phyloP scores from a whole-genome alignment of 257 asterid species.

The Ehretia macrophylla region DNA sequence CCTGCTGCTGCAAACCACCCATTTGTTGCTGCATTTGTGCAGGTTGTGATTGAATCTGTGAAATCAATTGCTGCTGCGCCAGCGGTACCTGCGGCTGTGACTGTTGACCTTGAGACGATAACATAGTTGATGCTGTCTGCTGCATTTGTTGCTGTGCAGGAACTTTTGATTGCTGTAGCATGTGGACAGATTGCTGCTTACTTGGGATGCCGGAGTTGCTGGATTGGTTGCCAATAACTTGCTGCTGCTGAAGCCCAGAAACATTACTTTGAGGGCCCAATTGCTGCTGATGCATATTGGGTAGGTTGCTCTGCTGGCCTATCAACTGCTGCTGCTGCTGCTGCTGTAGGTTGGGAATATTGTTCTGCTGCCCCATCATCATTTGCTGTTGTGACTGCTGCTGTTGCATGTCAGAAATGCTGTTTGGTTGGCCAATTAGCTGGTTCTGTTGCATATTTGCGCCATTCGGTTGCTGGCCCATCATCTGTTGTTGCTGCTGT shows the following conservation, averaged over 20 bases:
- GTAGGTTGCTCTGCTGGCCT: constrained; percentile 64
- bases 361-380: constrained; percentile 75
- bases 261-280: constrained; percentile 59
- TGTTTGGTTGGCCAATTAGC: constrained; percentile 65
- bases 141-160: constrained; percentile 78
- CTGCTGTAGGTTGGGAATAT: constrained; percentile 59
- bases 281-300: constrained; percentile 74
- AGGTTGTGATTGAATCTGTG: constrained; percentile 82
- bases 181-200: constrained; percentile 65
- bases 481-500: constrained; percentile 50
- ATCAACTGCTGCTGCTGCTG: constrained; percentile 65
- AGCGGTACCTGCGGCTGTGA: constrained; percentile 67
- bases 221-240: constrained; percentile 71
- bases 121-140: constrained; percentile 47
- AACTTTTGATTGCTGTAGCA: constrained; percentile 73
- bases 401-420: constrained; percentile 62
- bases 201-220: constrained; percentile 54
- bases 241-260: constrained; percentile 81
- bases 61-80: constrained; percentile 78
- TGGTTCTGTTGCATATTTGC: constrained; percentile 72
- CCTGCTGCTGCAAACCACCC: constrained; percentile 65
- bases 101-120: constrained; percentile 72
- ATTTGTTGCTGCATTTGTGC: constrained; percentile 72
- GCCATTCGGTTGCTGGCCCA: constrained; percentile 60
- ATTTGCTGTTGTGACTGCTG: constrained; percentile 57